A percentile compares a stretch with the other conserved stretches of the same genome.
These are phyloP conservation scores for Chaetomiaceae sp. DNA, from an alignment of 2,329 filamentous ascomycete species.

Conservation along the genomic window DNA sequence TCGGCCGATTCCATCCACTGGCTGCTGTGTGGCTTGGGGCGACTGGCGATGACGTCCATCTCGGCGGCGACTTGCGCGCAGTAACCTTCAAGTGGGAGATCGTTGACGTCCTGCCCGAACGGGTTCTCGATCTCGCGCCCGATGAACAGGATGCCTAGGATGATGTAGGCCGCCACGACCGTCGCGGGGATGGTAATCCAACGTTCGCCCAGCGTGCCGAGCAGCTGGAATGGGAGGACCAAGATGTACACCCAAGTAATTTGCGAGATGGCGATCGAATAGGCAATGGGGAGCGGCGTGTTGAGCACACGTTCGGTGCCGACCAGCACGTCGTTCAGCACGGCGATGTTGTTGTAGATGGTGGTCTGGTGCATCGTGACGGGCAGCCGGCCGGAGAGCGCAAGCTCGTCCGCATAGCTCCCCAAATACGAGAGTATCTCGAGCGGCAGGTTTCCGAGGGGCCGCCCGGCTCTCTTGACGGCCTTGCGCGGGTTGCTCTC, in stretches of 20 bases:
- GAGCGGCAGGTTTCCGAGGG: constrained; percentile 66
- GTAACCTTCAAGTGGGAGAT: constrained; percentile 60
- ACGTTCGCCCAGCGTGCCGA: constrained; percentile 38
- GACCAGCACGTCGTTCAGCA: constrained; percentile 60
- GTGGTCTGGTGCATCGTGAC: constrained; percentile 48
- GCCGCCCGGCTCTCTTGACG: constrained; percentile 61
- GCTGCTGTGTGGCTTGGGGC: constrained; percentile 44
- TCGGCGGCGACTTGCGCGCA: constrained; percentile 61
- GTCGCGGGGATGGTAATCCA: constrained; percentile 70
- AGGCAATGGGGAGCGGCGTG: constrained; percentile 67
- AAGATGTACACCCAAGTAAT: constrained; percentile 74
- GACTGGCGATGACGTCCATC: constrained; percentile 57
- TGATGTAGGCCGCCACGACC: constrained; percentile 64
- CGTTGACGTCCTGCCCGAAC: constrained; percentile 65
- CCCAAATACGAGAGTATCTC: constrained; percentile 65
- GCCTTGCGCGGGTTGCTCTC: constrained; percentile 64
- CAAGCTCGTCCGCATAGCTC: constrained; percentile 54
- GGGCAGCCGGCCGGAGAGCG: constrained; percentile 44
- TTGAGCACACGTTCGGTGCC: constrained; percentile 68
- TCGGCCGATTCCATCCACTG: constrained; percentile 43
- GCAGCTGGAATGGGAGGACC: constrained; percentile 68
- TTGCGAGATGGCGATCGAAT: constrained; percentile 70
- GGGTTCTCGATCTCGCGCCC: constrained; percentile 67
- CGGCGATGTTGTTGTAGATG: constrained; percentile 44
- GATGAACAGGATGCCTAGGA: constrained; percentile 63